These are phyloP conservation scores for Austroboletus novae-zelandiae DNA, from an alignment of 1,284 basidiomycete genomes.

Conservation along the genomic window DNA sequence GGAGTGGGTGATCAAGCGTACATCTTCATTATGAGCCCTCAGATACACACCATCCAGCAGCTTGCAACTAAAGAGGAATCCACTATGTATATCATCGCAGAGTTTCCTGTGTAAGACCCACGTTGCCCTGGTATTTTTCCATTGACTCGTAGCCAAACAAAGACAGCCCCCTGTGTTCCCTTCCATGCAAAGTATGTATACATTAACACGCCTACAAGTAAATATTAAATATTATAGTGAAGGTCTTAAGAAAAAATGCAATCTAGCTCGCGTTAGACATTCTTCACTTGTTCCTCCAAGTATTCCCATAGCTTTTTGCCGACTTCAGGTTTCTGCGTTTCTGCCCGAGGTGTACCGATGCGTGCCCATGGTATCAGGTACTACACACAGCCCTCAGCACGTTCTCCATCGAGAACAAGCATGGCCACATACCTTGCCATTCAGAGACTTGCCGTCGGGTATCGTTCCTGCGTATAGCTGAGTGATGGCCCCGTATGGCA, in stretches of 20 bases:
- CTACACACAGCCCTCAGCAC: constrained; percentile 19
- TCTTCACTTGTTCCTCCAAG: constrained; percentile 40
- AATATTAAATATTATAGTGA: background rate
- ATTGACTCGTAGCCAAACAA: no score
- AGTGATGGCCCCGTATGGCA: constrained; percentile 46
- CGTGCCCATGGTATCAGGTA: constrained; percentile 48
- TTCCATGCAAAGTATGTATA: no score
- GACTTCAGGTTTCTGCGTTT: constrained; percentile 33
- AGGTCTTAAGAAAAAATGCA: background rate
- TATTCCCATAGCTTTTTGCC: constrained; percentile 40
- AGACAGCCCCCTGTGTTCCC: no score
- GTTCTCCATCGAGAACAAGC: background rate
- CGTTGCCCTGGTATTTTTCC: no score
- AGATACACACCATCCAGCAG: no score
- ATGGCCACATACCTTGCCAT: constrained; percentile 41
- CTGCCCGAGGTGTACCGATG: constrained; percentile 23
- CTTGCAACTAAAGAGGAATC: no score
- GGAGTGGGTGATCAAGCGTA: no score
- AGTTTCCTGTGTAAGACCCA: no score
- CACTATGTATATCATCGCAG: no score
- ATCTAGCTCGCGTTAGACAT: constrained; percentile 10
- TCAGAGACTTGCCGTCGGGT: constrained; percentile 39
- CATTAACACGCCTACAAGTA: background rate
- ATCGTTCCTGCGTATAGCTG: constrained; percentile 52
- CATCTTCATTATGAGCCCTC: no score